Conservation (phyloP, 1,284 basidiomycete species). For the Phellopilus nigrolimitatus region DNA sequence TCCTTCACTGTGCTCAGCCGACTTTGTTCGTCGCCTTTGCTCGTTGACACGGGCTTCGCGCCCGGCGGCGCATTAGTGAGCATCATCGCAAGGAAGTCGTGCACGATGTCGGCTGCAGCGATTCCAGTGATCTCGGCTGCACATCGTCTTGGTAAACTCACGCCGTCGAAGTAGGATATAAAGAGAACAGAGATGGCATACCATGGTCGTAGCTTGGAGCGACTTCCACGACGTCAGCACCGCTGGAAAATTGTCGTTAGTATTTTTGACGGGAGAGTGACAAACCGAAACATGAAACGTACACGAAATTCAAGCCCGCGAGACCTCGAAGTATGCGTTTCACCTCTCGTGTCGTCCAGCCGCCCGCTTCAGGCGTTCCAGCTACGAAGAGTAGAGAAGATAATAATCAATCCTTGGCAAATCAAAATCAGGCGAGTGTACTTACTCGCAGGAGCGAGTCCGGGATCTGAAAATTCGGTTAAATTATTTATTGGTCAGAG, state of each 20-base stretch:
- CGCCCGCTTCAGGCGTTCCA: conserved; percentile 81
- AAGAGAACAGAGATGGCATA: conserved; percentile 24
- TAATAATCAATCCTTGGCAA: not conserved
- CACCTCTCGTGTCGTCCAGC: conserved; percentile 77
- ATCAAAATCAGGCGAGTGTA: conserved; percentile 12
- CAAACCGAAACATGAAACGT: conserved; percentile 27
- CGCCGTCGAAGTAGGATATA: not conserved
- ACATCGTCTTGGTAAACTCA: not conserved
- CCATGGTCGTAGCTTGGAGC: conserved; percentile 74
- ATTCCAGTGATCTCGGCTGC: conserved; percentile 68
- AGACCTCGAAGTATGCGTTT: conserved; percentile 76
- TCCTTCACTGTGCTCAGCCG: too few relatives aligned
- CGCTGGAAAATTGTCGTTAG: conserved; percentile 33
- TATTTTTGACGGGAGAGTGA: not conserved
- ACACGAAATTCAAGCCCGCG: conserved; percentile 75
- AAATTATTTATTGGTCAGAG: not conserved
- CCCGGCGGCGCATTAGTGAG: conserved; percentile 15
- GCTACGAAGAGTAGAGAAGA: conserved; percentile 37
- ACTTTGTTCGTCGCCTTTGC: too few relatives aligned
- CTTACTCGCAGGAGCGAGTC: conserved; percentile 74
- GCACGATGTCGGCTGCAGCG: conserved; percentile 66
- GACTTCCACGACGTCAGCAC: conserved; percentile 78
- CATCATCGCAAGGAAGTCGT: conserved; percentile 65
- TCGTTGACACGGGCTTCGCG: not conserved
- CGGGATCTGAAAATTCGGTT: conserved; percentile 53